A percentile compares a stretch with the other conserved stretches of the same genome.
phyloP scores from a whole-genome alignment of 306 rosid species.

The Rosa lucieae region DNA sequence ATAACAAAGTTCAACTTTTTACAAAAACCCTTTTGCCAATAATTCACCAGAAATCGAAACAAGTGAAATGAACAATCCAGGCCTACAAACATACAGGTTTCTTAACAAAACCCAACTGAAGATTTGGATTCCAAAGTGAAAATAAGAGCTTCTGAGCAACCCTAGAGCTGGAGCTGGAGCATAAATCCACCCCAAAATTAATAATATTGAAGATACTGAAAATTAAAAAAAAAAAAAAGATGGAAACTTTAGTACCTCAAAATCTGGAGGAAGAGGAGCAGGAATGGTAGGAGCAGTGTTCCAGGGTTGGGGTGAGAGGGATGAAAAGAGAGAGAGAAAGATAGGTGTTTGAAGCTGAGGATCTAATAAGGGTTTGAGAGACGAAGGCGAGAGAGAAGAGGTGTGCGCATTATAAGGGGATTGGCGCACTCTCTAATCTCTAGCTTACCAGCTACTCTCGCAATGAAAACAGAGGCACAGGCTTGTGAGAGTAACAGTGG shows the following conservation, averaged over 20 bases:
- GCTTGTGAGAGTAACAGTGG: neutral
- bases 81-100: too few relatives aligned
- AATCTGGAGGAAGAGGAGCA: slow-evolving; percentile 25
- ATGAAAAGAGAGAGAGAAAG: slow-evolving; percentile 17
- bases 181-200: neutral
- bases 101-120: neutral
- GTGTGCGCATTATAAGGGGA: neutral
- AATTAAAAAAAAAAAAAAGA: neutral
- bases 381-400: slow-evolving; percentile 1
- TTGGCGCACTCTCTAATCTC: slow-evolving; percentile 18
- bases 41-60: neutral
- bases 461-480: neutral
- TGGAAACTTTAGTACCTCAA: slow-evolving; percentile 25
- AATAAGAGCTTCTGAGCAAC: slow-evolving; percentile 14
- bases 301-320: slow-evolving; percentile 4
- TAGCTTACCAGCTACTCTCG: neutral
- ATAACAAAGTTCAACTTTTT: neutral
- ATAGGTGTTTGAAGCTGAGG: slow-evolving; percentile 19
- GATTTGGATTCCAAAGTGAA: slow-evolving; percentile 12
- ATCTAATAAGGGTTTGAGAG: slow-evolving; percentile 9
- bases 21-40: slow-evolving; percentile 2
- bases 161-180: neutral
- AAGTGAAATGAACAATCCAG: neutral
- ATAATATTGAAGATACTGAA: neutral
- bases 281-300: slow-evolving; percentile 8